These are phyloP conservation scores for Lentinula boryana DNA, from an alignment of 768 basidiomycete species.

Conservation along the genomic window DNA sequence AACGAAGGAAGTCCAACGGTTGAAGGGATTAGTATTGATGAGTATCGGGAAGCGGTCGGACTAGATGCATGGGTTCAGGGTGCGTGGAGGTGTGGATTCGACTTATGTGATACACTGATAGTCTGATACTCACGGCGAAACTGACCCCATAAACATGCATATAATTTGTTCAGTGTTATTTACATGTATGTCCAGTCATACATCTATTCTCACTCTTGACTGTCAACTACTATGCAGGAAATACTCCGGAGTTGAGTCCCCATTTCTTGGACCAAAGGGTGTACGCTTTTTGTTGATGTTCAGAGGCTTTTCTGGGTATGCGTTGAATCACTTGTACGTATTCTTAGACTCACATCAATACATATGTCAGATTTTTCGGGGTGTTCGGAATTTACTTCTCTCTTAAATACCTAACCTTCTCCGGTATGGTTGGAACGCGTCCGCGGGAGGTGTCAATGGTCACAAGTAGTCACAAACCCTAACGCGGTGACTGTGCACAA, in stretches of 20 bases:
- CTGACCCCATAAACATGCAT: no score
- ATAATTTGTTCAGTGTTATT: conserved; percentile 39
- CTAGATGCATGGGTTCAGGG: no score
- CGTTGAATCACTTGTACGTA: neutral
- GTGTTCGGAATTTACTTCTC: conserved; percentile 68
- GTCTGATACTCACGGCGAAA: no score
- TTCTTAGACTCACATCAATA: conserved; percentile 7
- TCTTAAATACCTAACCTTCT: conserved; percentile 67
- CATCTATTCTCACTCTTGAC: conserved; percentile 3
- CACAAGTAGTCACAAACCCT: no score
- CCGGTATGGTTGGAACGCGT: no score
- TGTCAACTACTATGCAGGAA: conserved; percentile 18
- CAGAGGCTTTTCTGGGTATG: conserved; percentile 47
- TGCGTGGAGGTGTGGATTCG: no score
- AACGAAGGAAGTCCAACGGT: no score
- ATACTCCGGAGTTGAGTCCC: conserved; percentile 37
- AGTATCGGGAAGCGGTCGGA: no score
- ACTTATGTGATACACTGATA: no score
- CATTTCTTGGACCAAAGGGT: conserved; percentile 49
- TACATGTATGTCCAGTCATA: conserved; percentile 34
- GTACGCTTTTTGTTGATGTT: conserved; percentile 39
- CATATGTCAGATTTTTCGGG: conserved; percentile 52
- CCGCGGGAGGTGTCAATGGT: no score
- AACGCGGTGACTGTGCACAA: no score
- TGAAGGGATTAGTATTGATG: no score